Percentiles rank a stretch among this genome's conserved stretches.
Conservation (phyloP, 1,284 basidiomycete genomes). For the Phellopilus nigrolimitatus region DNA sequence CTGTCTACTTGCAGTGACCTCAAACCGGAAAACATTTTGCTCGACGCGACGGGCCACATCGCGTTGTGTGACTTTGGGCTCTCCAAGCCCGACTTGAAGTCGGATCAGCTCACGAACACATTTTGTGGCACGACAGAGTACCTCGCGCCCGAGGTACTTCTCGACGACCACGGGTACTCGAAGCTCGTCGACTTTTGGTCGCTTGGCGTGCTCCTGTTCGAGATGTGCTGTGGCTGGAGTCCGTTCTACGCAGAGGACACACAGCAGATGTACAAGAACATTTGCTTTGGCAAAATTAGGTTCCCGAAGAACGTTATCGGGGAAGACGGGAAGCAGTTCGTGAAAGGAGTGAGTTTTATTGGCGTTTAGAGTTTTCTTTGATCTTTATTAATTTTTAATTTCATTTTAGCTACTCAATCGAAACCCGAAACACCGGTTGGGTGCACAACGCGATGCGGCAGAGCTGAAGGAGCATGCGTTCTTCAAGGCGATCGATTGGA, state of each 20-base stretch:
- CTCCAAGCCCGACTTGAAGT: constrained; percentile 91
- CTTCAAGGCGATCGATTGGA: constrained; percentile 92
- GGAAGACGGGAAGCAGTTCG: constrained; percentile 98
- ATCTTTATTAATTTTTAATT: constrained; percentile 15
- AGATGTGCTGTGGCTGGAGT: constrained; percentile 99
- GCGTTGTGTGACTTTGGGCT: constrained; percentile 97
- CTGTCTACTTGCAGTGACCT: constrained; percentile 57
- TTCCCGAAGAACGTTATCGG: constrained; percentile 97
- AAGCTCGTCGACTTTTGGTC: constrained; percentile 99
- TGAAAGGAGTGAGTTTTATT: constrained; percentile 80
- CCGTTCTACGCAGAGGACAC: constrained; percentile 99
- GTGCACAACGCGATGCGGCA: constrained; percentile 84
- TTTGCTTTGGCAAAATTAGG: constrained; percentile 98
- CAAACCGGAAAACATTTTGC: constrained; percentile 95
- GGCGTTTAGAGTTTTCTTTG: constrained; percentile 23
- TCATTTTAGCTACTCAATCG: constrained; percentile 82
- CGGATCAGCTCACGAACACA: constrained; percentile 95
- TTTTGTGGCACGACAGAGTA: constrained; percentile 98
- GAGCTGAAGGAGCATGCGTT: constrained; percentile 97
- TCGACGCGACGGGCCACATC: constrained; percentile 96
- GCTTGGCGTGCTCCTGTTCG: constrained; percentile 85
- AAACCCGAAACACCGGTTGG: constrained; percentile 95
- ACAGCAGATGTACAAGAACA: constrained; percentile 99
- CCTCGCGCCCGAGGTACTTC: constrained; percentile 96
- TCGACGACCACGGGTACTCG: constrained; percentile 97